phyloP scores from a whole-genome alignment of 2,329 filamentous ascomycete genomes.

The Ophiostoma tasmaniense region DNA sequence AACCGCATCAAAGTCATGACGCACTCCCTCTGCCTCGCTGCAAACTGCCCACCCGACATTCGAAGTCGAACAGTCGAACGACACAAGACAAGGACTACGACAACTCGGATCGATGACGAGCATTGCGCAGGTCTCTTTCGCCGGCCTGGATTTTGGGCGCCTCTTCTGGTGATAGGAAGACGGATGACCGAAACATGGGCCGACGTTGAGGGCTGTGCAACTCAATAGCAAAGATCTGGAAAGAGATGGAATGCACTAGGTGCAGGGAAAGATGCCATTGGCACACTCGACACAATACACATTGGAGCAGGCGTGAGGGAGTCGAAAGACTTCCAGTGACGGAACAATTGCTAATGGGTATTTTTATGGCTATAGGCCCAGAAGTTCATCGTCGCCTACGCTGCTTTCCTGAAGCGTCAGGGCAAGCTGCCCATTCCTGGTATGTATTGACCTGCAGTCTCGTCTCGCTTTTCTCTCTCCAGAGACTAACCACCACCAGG shows the following conservation, averaged over 20 bases:
- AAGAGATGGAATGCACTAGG: constrained; percentile 4
- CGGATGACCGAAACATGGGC: neutral
- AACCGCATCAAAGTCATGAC: constrained; percentile 5
- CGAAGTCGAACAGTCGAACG: neutral
- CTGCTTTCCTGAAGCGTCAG: constrained; percentile 87
- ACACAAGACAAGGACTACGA: neutral
- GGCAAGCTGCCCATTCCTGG: constrained; percentile 86
- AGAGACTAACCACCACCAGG: constrained; percentile 39
- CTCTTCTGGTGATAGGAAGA: constrained; percentile 8
- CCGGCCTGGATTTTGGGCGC: neutral
- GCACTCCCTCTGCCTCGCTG: constrained; percentile 3
- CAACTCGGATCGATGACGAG: constrained; percentile 4
- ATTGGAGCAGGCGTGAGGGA: constrained; percentile 61
- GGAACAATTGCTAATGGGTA: constrained; percentile 61
- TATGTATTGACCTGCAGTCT: constrained; percentile 31
- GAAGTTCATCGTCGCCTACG: constrained; percentile 78
- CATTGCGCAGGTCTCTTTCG: neutral
- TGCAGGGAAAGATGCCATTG: constrained; percentile 13
- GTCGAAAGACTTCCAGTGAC: constrained; percentile 64
- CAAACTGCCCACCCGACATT: neutral
- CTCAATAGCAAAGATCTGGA: constrained; percentile 1
- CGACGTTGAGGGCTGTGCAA: neutral
- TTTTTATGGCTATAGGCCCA: constrained; percentile 53
- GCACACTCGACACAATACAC: constrained; percentile 19
- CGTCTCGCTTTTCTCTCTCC: too few relatives aligned